Conservation (phyloP, 768 basidiomycete genomes). For the Serpula lacrymans region DNA sequence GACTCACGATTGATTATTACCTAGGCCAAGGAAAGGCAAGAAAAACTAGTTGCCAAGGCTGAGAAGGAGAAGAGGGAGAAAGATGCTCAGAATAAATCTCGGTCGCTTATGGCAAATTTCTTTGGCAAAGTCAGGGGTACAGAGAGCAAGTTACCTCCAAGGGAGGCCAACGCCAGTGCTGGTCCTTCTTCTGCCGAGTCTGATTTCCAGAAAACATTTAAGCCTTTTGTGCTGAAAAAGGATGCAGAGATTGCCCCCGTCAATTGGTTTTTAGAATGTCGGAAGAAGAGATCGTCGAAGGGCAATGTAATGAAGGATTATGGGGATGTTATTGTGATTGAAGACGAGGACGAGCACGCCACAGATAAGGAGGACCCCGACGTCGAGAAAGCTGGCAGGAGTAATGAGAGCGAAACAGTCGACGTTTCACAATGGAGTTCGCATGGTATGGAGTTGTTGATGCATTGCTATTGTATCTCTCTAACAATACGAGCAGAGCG, state of each 20-base stretch:
- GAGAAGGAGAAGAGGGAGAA: conserved; percentile 73
- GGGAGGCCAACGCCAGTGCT: conserved; percentile 23
- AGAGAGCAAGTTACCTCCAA: conserved; percentile 17
- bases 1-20: conserved; percentile 5
- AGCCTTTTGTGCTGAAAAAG: conserved; percentile 76
- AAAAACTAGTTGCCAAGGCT: conserved; percentile 63
- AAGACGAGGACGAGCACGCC: conserved; percentile 48
- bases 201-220: conserved; percentile 76
- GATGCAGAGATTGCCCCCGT: conserved; percentile 66
- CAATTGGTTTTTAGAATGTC: conserved; percentile 57
- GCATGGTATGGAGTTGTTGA: conserved; percentile 44
- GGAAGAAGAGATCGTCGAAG: conserved; percentile 22
- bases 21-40: conserved; percentile 67
- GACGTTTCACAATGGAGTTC: conserved; percentile 28
- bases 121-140: conserved; percentile 61
- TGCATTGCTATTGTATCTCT: no score
- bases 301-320: conserved; percentile 20
- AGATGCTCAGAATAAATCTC: conserved; percentile 69
- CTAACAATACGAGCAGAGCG: no score
- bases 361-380: conserved; percentile 3
- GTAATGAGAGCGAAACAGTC: conserved; percentile 19
- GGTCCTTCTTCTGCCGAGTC: conserved; percentile 38
- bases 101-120: conserved; percentile 74
- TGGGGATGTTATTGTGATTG: conserved; percentile 58
- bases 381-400: conserved; percentile 5